A percentile compares a stretch with the other conserved stretches of the same genome.
These are phyloP conservation scores for Xylariaceae sp. DNA, from an alignment of 2,329 filamentous ascomycete genomes.

Conservation along the genomic window DNA sequence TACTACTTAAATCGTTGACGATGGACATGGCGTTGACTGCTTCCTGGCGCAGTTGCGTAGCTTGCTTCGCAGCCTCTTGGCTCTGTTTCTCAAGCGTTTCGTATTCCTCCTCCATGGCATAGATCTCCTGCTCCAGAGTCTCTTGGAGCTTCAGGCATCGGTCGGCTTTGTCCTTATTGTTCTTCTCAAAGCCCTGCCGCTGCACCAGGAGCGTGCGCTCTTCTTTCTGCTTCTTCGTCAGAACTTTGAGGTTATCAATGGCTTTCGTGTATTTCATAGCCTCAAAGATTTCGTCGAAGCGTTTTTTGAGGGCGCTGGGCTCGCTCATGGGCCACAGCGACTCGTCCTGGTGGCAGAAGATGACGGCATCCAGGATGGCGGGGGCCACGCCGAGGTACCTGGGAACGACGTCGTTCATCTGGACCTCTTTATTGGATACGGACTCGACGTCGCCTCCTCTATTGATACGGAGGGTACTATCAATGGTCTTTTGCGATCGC, in stretches of 20 bases:
- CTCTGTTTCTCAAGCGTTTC: slow-evolving; percentile 53
- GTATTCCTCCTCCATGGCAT: slow-evolving; percentile 50
- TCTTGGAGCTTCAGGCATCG: slow-evolving; percentile 58
- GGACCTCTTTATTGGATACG: slow-evolving; percentile 71
- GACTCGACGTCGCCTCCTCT: slow-evolving; percentile 73
- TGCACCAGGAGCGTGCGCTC: slow-evolving; percentile 66
- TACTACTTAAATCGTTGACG: slow-evolving; percentile 67
- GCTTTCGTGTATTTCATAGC: slow-evolving; percentile 95
- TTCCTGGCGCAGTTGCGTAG: slow-evolving; percentile 61
- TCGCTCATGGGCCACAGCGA: slow-evolving; percentile 95
- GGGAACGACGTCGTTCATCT: slow-evolving; percentile 78
- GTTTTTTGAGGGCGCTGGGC: slow-evolving; percentile 77
- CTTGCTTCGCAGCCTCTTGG: slow-evolving; percentile 47
- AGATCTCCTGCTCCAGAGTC: slow-evolving; percentile 59
- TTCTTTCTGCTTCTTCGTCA: slow-evolving; percentile 76
- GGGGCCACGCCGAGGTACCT: slow-evolving; percentile 81
- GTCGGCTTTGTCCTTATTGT: slow-evolving; percentile 78
- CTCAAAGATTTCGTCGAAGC: slow-evolving; percentile 97
- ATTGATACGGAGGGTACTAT: slow-evolving; percentile 67
- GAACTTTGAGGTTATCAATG: slow-evolving; percentile 84
- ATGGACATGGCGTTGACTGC: slow-evolving; percentile 68
- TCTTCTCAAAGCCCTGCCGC: slow-evolving; percentile 69
- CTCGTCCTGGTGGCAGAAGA: slow-evolving; percentile 98
- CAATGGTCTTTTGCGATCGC: slow-evolving; percentile 73
- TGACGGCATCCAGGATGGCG: slow-evolving; percentile 86